phyloP scores from a whole-genome alignment of 352 stramenopile genomes.

The Phytopythium mirpurense region DNA sequence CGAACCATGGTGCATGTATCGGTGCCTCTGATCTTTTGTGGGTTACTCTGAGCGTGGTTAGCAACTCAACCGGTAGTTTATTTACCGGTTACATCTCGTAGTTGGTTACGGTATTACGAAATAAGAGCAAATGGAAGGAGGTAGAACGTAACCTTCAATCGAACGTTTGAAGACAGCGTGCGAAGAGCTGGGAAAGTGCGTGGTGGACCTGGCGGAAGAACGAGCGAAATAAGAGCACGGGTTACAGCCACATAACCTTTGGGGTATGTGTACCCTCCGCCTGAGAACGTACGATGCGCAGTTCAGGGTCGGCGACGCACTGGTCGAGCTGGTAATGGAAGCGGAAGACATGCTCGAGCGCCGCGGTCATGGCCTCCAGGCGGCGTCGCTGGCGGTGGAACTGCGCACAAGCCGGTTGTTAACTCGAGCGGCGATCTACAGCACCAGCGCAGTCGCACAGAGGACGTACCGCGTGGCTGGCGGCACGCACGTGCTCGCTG shows the following conservation, averaged over 20 bases:
- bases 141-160: too few species aligned
- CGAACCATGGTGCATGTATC: too few species aligned
- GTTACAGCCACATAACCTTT: constrained; percentile 1
- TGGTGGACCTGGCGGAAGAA: constrained; percentile 9
- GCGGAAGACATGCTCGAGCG: constrained; percentile 43
- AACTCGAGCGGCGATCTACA: too few species aligned
- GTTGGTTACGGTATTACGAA: too few species aligned
- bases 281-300: constrained; percentile 20
- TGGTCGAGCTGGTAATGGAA: constrained; percentile 39
- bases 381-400: constrained; percentile 25
- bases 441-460: too few species aligned
- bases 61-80: too few species aligned
- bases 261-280: not conserved
- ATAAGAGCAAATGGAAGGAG: too few species aligned
- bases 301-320: constrained; percentile 35
- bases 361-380: constrained; percentile 25
- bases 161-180: constrained; percentile 5
- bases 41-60: not conserved
- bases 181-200: constrained; percentile 11
- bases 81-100: too few species aligned
- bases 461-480: not conserved
- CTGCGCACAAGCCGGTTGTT: too few species aligned
- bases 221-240: constrained; percentile 4
- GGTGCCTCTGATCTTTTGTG: too few species aligned
- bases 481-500: not conserved